Evolutionary conservation across 352 stramenopile species (phyloP), one percentile per base, ranked within the genome.

Genomic region (Blastocystis sp.): DNA sequence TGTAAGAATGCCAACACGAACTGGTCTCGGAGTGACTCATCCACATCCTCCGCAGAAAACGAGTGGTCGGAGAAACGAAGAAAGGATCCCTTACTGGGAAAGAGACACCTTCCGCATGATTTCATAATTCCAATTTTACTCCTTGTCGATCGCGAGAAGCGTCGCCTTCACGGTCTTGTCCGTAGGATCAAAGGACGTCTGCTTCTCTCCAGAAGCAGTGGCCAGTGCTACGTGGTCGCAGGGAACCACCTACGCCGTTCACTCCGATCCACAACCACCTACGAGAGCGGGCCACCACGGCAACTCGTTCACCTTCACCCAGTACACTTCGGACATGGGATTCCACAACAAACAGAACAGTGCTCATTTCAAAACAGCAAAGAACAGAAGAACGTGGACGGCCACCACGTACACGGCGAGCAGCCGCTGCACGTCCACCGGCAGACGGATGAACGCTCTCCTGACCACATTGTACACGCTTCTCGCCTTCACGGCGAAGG

Each of bases 281-380:
- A 84, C 74, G 9, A 38, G 1, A 42, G 74, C 74, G 24, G 74
- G 74, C 74, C 74, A 84, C 74, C 74, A 84, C 24, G 74, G 52
- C 34, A 69, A 70, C 17, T 84, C 57, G 0, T 68, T 45, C 48
- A 48, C 17, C 24, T 68, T 66, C 17, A 84, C 74, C 74, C 74
- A 84, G 45, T 66, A 66, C 7, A 84, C 57, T 66, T 84, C 74
- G n/a, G 14, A 2, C 11, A 21, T 24, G 24, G 48, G 48, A 52
- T n/a, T 66, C 10, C 10, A 52, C n/a, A 48, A 68, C 54, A 68
- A 40, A 54, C 40, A 54, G 3, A 48, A 40, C 28, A 69, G 69
- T n/a, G 28, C 38, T 43, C 7, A 81, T 43, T 84, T 84, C 57
- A 84, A 45, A 69, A 84, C 66, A 21, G 60, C 48, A 52, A 84